Base-by-base conservation (phyloP, 139 green algal genomes). In the Picochlorum sp. region DNA sequence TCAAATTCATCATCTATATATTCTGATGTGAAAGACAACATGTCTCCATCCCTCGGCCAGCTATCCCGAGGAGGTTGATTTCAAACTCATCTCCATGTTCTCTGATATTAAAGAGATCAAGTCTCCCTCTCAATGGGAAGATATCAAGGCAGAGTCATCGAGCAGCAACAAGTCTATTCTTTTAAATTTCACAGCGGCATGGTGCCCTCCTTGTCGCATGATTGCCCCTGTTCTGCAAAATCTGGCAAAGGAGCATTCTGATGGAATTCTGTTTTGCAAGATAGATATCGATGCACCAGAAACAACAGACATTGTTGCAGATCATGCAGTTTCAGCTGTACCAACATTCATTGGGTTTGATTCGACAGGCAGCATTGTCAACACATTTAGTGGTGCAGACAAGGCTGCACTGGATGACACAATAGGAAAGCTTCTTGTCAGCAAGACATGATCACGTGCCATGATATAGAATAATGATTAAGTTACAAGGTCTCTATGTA, bases 271-370 rank as follows among this genome's bases (percentile, higher is more conserved):
- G 11, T 92, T 91, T 20, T 63, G 77, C 21, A 91, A 86, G 61
- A 61, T 91, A 1, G 84, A 91, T 63, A 91, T 91, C 14, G 85
- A 91, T 51, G 69, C 82, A 13, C 6, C 50, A 11, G 61, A 28
- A 20, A 15, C 65, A n/a, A 47, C 30, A 30, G 15, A 16, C 16
- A 56, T 54, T 2, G 55, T 67, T 37, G 34, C 62, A 7, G 73
- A 78, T 20, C 61, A 78, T 45, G 70, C 63, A 57, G 71, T 88
- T n/a, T 72, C 79, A 0, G 72, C 70, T 5, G 79, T 88, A 58
- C 81, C 81, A 21, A 87, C 79, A 0, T 87, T 87, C 66, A 63
- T 74, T 8, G 47, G 77, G 2, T 72, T 77, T 52, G 16, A 20
- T 20, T 67, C 73, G 16, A 67, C 57, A 16, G 54, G 56, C 0